Conservation (phyloP, 1,284 basidiomycete species). For the Erythrobasidium hasegawianum region DNA sequence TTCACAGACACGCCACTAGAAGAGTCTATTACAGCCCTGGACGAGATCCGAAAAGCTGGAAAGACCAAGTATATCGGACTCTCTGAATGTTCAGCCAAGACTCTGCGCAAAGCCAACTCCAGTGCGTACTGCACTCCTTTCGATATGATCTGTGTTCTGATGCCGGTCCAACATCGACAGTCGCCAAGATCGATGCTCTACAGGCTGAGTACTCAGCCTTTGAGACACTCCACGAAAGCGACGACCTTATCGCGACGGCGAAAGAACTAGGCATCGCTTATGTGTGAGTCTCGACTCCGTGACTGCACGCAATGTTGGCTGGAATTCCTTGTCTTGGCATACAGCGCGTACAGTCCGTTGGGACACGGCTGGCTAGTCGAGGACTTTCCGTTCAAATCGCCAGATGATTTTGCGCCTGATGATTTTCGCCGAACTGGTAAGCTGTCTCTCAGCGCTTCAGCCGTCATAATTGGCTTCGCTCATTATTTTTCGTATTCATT, state of each 20-base stretch:
- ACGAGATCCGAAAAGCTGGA: slow-evolving; percentile 49
- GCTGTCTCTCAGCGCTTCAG: background rate
- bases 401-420: slow-evolving; percentile 40
- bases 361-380: slow-evolving; percentile 51
- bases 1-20: slow-evolving; percentile 42
- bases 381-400: slow-evolving; percentile 44
- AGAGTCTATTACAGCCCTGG: slow-evolving; percentile 47
- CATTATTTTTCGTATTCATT: background rate
- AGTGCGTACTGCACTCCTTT: too few species aligned
- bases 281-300: too few species aligned
- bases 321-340: too few species aligned
- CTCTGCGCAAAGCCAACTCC: slow-evolving; percentile 8
- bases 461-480: background rate
- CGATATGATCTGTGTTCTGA: too few species aligned
- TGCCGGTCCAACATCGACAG: background rate
- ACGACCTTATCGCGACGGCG: background rate
- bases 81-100: slow-evolving; percentile 48
- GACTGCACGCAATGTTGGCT: too few species aligned
- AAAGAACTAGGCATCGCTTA: slow-evolving; percentile 1
- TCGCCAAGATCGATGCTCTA: slow-evolving; percentile 22
- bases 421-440: slow-evolving; percentile 34
- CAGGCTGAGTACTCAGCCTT: slow-evolving; percentile 55
- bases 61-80: slow-evolving; percentile 34
- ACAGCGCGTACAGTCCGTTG: slow-evolving; percentile 11
- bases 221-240: slow-evolving; percentile 43